phyloP scores from a whole-genome alignment of 768 basidiomycete genomes.

The Xerocomellus dryophilus region DNA sequence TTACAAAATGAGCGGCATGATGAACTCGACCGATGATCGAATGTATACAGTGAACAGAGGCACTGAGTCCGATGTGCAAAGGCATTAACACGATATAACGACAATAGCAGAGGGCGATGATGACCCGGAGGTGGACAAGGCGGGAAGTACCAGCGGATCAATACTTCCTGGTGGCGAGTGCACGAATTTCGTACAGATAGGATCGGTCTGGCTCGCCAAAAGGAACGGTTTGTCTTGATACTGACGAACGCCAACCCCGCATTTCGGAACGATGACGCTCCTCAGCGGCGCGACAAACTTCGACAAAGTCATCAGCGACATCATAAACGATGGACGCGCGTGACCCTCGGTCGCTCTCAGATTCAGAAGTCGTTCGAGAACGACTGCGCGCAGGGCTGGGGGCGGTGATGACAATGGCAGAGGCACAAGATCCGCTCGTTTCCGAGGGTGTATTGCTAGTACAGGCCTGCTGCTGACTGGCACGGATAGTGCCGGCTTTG shows the following conservation, averaged over 20 bases:
- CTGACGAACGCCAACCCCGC: conserved; percentile 63
- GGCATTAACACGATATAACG: conserved; percentile 17
- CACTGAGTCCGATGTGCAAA: conserved; percentile 19
- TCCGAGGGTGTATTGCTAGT: conserved; percentile 26
- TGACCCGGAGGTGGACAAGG: background rate
- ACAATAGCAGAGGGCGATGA: conserved; percentile 1
- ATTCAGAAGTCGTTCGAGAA: conserved; percentile 67
- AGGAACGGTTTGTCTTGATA: conserved; percentile 20
- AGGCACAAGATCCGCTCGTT: conserved; percentile 23
- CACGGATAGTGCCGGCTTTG: conserved; percentile 78
- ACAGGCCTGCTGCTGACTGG: conserved; percentile 45
- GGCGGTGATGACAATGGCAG: conserved; percentile 36
- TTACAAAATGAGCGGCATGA: conserved; percentile 29
- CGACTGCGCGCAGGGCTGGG: conserved; percentile 64
- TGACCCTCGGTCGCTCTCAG: conserved; percentile 70
- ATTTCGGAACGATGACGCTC: conserved; percentile 81
- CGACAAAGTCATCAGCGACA: conserved; percentile 71
- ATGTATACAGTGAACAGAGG: conserved; percentile 21
- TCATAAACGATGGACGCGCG: conserved; percentile 77
- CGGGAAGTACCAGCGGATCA: conserved; percentile 32
- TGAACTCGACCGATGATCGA: conserved; percentile 18
- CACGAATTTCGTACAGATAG: conserved; percentile 77
- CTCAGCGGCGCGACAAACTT: conserved; percentile 72
- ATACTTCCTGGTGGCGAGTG: conserved; percentile 82
- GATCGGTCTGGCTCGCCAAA: conserved; percentile 52